Evolutionary conservation across 768 basidiomycete genomes (phyloP).

Genomic region (Lentinula aciculospora): DNA sequence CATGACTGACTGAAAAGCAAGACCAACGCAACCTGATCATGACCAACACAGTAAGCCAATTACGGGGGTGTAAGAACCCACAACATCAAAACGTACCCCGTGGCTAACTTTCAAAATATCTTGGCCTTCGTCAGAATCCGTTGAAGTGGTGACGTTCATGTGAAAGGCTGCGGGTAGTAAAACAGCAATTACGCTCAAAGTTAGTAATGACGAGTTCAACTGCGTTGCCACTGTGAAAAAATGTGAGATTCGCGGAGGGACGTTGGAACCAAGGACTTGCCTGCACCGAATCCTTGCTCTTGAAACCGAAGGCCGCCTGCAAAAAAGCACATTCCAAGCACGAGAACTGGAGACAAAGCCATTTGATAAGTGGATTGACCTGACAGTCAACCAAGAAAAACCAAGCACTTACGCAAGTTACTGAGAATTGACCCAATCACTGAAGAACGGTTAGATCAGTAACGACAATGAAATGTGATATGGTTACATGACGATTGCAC

Average conservation of each 20-base stretch:
- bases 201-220: slow-evolving; percentile 70
- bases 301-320: slow-evolving; percentile 75
- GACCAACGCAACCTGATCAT: neutral
- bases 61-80: neutral
- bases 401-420: slow-evolving; percentile 63
- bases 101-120: slow-evolving; percentile 67
- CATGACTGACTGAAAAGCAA: slow-evolving; percentile 34
- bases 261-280: slow-evolving; percentile 40
- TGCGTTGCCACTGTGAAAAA: slow-evolving; percentile 48
- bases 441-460: slow-evolving; percentile 21
- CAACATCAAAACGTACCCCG: slow-evolving; percentile 42
- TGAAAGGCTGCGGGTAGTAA: slow-evolving; percentile 80
- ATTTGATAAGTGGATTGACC: slow-evolving; percentile 2
- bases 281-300: slow-evolving; percentile 73
- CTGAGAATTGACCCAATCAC: slow-evolving; percentile 86
- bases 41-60: neutral
- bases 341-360: slow-evolving; percentile 45
- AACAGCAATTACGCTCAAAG: slow-evolving; percentile 74
- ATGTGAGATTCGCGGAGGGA: neutral
- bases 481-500: slow-evolving; percentile 78
- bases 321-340: slow-evolving; percentile 90
- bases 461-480: neutral
- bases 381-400: neutral
- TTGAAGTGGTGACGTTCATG: slow-evolving; percentile 31
- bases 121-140: slow-evolving; percentile 20